A percentile compares a stretch with the other conserved stretches of the same genome.
These are phyloP conservation scores for Tolypocladium ovalisporum DNA, from an alignment of 2,329 filamentous ascomycete genomes.

Conservation along the genomic window DNA sequence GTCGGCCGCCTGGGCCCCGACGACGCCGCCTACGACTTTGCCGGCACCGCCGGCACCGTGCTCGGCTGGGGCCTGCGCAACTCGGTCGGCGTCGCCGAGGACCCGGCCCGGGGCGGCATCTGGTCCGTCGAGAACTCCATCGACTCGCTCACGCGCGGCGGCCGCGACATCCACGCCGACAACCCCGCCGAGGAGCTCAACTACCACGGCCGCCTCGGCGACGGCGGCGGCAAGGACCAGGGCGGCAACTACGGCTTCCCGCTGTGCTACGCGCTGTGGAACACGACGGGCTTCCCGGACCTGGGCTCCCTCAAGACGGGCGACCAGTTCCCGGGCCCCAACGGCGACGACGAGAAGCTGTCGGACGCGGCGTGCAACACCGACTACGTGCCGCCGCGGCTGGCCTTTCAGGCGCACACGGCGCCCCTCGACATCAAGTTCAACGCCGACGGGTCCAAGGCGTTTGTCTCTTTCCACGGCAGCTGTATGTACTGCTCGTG, in stretches of 20 bases:
- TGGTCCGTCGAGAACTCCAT: constrained; percentile 61
- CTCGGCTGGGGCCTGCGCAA: constrained; percentile 64
- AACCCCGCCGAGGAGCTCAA: constrained; percentile 70
- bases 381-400: constrained; percentile 35
- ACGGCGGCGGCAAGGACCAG: constrained; percentile 17
- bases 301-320: constrained; percentile 30
- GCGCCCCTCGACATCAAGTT: constrained; percentile 66
- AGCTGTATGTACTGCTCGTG: constrained; percentile 41
- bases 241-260: constrained; percentile 61
- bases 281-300: constrained; percentile 31
- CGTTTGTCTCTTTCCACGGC: constrained; percentile 62
- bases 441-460: constrained; percentile 41
- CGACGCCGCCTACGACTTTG: constrained; percentile 29
- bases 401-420: constrained; percentile 54
- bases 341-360: constrained; percentile 17
- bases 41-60: constrained; percentile 33
- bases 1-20: constrained; percentile 18
- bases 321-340: constrained; percentile 34
- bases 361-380: constrained; percentile 33
- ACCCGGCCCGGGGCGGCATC: constrained; percentile 39
- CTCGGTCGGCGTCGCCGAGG: constrained; percentile 59
- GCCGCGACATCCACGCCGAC: constrained; percentile 51
- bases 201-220: constrained; percentile 49
- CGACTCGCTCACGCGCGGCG: constrained; percentile 48
- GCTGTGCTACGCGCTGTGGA: constrained; percentile 57